Base-by-base conservation (phyloP, 1,139 yeast species). In the Diutina sp. region DNA sequence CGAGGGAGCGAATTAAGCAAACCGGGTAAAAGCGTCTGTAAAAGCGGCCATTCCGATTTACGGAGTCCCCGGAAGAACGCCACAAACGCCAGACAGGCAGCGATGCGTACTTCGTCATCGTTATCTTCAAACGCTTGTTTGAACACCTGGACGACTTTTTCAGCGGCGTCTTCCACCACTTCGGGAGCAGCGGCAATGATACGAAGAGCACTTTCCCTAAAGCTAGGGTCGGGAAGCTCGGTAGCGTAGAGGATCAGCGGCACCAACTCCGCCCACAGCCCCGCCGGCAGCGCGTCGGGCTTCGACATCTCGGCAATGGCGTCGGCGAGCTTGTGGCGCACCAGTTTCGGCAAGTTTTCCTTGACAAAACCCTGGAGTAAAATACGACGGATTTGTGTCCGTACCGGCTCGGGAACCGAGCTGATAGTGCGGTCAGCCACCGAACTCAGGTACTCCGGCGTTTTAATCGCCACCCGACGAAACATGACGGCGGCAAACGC, bases 301-400 rank as follows among this genome's bases (percentile, higher is more conserved):
- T 83, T 84, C 3, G 97, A 95, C 50, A 93, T 83, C 69, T 91
- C 98, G 1, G 98, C 89, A 58, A 93, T 87, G 4, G 96, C 96
- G 72, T 93, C 99, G 4, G 97, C 85, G 57, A 93, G 76, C 67
- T 93, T 93, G 69, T 91, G 97, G 67, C 98, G 84, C 46, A 90
- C 91, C 44, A 30, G 44, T 7, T 3, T 6, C 21, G 25, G 53
- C 60, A 79, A 81, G 59, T 82, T 82, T 28, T 87, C 74, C 66
- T 84, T 87, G 6, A 80, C 68, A 62, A 93, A 89, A 12, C 97
- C 98, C 57, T 79, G 78, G 62, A 91, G 76, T 55, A 93, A 78
- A 46, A 82, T 75, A 16, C 74, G 64, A 63, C 95, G 82, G 58
- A 91, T 83, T 65, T 86, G 88, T 45, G 67, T 69, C 59, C 82